phyloP scores from a whole-genome alignment of 352 stramenopile species.

The Globisporangium irregulare region DNA sequence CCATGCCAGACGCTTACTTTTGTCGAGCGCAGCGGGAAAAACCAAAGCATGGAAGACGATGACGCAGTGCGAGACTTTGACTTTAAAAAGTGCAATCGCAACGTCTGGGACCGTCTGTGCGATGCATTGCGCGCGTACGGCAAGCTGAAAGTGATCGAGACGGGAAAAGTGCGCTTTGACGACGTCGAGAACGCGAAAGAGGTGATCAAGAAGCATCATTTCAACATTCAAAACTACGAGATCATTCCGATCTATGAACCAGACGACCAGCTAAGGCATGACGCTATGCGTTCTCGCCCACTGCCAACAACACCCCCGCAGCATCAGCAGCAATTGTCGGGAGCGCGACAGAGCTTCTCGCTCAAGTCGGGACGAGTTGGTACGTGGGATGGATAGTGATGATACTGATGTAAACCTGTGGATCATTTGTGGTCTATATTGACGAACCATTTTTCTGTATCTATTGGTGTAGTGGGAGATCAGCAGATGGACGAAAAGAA shows the following conservation, averaged over 20 bases:
- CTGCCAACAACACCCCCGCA: not conserved
- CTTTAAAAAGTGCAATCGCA: constrained; percentile 35
- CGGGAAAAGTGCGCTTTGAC: constrained; percentile 54
- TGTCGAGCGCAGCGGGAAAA: constrained; percentile 43
- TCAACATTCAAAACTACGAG: constrained; percentile 42
- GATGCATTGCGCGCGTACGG: constrained; percentile 47
- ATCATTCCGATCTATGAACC: constrained; percentile 71
- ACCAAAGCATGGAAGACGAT: constrained; percentile 28
- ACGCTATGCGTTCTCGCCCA: constrained; percentile 33
- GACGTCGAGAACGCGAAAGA: constrained; percentile 52
- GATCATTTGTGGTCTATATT: not conserved
- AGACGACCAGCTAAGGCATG: constrained; percentile 55
- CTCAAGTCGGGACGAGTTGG: constrained; percentile 9
- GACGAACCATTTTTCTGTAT: not conserved
- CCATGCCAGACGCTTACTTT: constrained; percentile 64
- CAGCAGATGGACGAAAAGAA: constrained; percentile 22
- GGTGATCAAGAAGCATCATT: constrained; percentile 46
- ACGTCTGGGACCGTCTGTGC: constrained; percentile 49
- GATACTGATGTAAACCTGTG: not conserved
- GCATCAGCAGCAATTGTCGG: not conserved
- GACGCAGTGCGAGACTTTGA: constrained; percentile 46
- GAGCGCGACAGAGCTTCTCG: constrained; percentile 2
- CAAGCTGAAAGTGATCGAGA: constrained; percentile 32
- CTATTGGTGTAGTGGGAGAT: constrained; percentile 19
- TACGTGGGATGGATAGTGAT: not conserved